A percentile compares a stretch with the other conserved stretches of the same genome.
These are phyloP conservation scores for Phaeolepiota aurea DNA, from an alignment of 768 basidiomycete genomes.

Conservation along the genomic window DNA sequence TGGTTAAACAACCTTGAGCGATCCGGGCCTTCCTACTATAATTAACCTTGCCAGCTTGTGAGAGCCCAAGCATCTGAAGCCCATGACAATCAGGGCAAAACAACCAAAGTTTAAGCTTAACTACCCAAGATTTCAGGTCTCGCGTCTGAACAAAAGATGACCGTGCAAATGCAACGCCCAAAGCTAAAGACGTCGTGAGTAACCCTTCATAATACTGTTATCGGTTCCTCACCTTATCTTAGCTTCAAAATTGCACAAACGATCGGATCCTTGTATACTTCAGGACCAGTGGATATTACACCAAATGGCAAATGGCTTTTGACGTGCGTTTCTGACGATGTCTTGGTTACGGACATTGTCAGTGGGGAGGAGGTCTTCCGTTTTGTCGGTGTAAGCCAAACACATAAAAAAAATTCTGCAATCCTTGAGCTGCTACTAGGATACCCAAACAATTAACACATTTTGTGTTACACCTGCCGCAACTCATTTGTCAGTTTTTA, in stretches of 20 bases:
- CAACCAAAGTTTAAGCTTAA: too few species aligned
- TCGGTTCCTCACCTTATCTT: not conserved
- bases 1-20: too few species aligned
- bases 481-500: constrained; percentile 71
- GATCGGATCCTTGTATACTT: constrained; percentile 80
- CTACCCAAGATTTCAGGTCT: too few species aligned
- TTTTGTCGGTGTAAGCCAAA: constrained; percentile 70
- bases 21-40: too few species aligned
- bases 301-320: constrained; percentile 72
- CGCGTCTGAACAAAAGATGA: too few species aligned
- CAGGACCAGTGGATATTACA: constrained; percentile 77
- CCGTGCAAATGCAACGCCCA: constrained; percentile 24
- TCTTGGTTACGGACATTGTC: constrained; percentile 73
- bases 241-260: constrained; percentile 73
- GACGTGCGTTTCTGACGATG: constrained; percentile 83
- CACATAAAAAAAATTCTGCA: constrained; percentile 1
- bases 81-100: too few species aligned
- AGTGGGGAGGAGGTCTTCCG: constrained; percentile 71
- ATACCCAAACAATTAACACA: constrained; percentile 76
- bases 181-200: constrained; percentile 61
- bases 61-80: too few species aligned
- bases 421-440: constrained; percentile 34
- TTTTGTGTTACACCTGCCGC: constrained; percentile 75
- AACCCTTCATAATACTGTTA: not conserved
- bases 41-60: too few species aligned